phyloP scores from a whole-genome alignment of 805 yeast genomes.

The Candida khao-thaluensis region DNA sequence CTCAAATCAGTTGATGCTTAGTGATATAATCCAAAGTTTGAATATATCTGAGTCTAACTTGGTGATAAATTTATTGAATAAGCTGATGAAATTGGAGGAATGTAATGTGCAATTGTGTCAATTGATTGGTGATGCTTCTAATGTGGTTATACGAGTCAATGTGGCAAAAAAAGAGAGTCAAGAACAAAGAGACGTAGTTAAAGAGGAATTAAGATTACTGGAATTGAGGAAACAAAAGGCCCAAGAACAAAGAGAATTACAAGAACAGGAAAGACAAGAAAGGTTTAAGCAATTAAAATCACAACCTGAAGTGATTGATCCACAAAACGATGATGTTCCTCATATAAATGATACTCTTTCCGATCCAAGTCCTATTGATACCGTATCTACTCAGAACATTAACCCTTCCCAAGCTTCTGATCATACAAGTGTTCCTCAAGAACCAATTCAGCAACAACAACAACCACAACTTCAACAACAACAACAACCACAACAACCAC shows the following conservation, averaged over 20 bases:
- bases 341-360: no score
- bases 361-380: neutral
- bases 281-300: neutral
- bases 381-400: neutral
- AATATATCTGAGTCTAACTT: neutral
- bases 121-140: conserved; percentile 22
- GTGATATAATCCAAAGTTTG: conserved; percentile 1
- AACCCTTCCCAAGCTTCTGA: neutral
- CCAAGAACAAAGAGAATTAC: conserved; percentile 7
- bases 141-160: conserved; percentile 26
- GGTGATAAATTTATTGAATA: conserved; percentile 10
- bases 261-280: conserved; percentile 10
- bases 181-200: conserved; percentile 24
- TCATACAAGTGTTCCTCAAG: neutral
- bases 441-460: neutral
- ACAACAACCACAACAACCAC: conserved; percentile 1
- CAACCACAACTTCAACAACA: neutral
- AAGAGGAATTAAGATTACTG: conserved; percentile 19
- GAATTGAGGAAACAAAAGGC: conserved; percentile 14
- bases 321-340: no score
- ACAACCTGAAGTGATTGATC: neutral
- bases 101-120: conserved; percentile 1
- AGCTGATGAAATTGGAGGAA: conserved; percentile 3
- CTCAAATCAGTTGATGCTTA: conserved; percentile 5
- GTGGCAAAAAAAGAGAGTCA: conserved; percentile 16